Base-by-base conservation (phyloP, 2,329 filamentous ascomycete genomes). In the Diaporthe nobilis region DNA sequence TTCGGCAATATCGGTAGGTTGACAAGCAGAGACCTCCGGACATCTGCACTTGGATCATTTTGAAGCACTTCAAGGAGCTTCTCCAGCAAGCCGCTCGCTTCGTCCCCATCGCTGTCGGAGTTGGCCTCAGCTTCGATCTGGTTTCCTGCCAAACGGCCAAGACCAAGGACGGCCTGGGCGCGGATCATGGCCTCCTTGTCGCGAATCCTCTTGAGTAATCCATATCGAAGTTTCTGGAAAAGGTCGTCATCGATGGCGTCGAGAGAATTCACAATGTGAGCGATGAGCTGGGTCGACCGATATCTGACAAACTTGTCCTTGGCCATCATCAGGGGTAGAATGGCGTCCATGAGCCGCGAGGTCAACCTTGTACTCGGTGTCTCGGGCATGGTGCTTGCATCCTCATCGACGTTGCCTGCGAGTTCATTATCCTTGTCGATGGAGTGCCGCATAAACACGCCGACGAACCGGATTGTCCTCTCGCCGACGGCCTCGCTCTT, bases 221-320 rank as follows among this genome's bases (percentile, higher is more conserved):
- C 94, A 72, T 94, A 90, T 71, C 95, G 91, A 76, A 98, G 88
- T 76, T 95, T 91, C 80, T 95, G 92, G 82, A 98, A 99, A 15
- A 98, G 86, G 67, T 97, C 95, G 82, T 98, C 95, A 80, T 98
- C 97, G 80, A 98, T 95, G 2, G 95, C 93, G 77, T 98, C 95
- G 37, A 99, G 89, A 17, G 94, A 97, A 85, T 98, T 98, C 85
- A 99, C 93, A 77, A 98, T 92, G 82, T 98, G 94, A 2, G 95
- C 94, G 72, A 98, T 92, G 71, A 98, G 91, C 82, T 99, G 97
- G 0, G 96, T 97, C 6, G 95, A 92, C 75, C 97, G 90, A 84
- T 95, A 99, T 75, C 97, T 92, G 63, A 98, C 94, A 76, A 94
- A 94, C 85, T 98, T 98, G 85, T 99, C 97, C 85, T 98, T 98